Evolutionary conservation across 805 yeast genomes (phyloP).

Genomic region (Yarrowia sp.): DNA sequence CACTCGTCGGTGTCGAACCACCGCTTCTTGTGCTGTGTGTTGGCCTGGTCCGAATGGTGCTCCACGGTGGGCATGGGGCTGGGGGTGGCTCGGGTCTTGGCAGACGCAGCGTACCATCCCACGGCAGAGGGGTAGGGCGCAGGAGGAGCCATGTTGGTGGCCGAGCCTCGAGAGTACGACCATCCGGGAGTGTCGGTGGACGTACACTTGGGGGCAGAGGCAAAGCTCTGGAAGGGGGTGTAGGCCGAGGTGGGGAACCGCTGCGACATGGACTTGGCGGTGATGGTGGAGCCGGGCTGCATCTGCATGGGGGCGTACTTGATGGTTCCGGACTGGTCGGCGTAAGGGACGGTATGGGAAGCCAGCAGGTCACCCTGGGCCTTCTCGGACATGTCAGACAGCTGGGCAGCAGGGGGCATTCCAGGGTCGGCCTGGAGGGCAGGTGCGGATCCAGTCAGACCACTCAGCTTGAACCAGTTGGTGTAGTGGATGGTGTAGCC

Average conservation of each 20-base stretch:
- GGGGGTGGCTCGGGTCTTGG: constrained; percentile 12
- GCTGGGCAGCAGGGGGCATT: constrained; percentile 44
- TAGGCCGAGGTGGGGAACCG: constrained; percentile 67
- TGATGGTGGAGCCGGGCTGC: constrained; percentile 74
- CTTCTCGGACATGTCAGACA: constrained; percentile 42
- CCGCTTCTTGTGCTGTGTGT: constrained; percentile 23
- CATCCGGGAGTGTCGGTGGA: constrained; percentile 87
- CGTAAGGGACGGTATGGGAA: constrained; percentile 69
- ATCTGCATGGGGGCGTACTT: constrained; percentile 91
- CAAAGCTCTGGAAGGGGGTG: constrained; percentile 53
- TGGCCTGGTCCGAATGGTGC: constrained; percentile 5
- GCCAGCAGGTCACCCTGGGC: constrained; percentile 46
- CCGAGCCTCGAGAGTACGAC: constrained; percentile 64
- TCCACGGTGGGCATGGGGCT: constrained; percentile 20
- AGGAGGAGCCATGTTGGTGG: constrained; percentile 65
- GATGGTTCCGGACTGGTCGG: constrained; percentile 71
- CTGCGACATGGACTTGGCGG: constrained; percentile 51
- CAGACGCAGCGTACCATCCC: constrained; percentile 32
- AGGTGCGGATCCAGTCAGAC: constrained; percentile 64
- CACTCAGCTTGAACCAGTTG: constrained; percentile 59
- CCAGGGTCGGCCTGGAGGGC: constrained; percentile 50
- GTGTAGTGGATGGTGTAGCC: constrained; percentile 65
- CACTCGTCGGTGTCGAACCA: constrained; percentile 22
- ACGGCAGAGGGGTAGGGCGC: constrained; percentile 32
- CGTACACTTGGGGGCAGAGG: constrained; percentile 44